Evolutionary conservation across 2,329 filamentous ascomycete species (phyloP).

Genomic region (Sphaerulina musiva): DNA sequence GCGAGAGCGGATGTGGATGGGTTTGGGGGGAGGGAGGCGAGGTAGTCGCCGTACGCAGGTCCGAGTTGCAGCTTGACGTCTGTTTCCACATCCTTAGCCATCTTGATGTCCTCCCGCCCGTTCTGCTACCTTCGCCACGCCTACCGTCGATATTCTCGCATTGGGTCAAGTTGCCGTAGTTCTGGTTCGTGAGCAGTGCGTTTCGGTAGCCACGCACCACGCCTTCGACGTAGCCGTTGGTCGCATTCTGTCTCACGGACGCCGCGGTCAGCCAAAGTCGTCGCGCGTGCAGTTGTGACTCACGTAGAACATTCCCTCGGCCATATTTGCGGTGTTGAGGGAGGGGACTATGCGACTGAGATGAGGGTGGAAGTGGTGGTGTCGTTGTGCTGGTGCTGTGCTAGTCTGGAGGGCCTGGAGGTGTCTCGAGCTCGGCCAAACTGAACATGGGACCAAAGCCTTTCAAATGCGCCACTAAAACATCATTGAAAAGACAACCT

Average conservation of each 20-base stretch:
- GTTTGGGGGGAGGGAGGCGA: conserved; percentile 86
- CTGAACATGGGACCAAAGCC: neutral
- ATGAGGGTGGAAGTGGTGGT: neutral
- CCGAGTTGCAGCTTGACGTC: conserved; percentile 97
- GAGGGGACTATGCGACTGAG: neutral
- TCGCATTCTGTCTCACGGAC: conserved; percentile 43
- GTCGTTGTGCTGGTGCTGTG: neutral
- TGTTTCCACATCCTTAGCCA: conserved; percentile 37
- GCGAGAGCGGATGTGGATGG: conserved; percentile 93
- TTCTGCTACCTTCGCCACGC: conserved; percentile 21
- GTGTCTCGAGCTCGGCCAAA: neutral
- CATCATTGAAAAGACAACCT: neutral
- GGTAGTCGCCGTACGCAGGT: conserved; percentile 94
- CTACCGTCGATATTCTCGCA: conserved; percentile 95
- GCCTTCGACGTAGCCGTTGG: conserved; percentile 82
- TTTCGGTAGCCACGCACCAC: conserved; percentile 97
- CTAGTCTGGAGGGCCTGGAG: neutral
- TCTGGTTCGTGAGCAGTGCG: conserved; percentile 76
- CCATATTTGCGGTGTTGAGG: conserved; percentile 32
- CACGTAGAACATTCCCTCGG: conserved; percentile 39
- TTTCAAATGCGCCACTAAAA: neutral
- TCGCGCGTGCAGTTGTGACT: neutral
- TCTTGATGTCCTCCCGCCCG: neutral
- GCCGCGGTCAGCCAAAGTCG: conserved; percentile 15
- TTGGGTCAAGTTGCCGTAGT: conserved; percentile 93